Percentiles rank a stretch among this genome's conserved stretches.
Evolutionary conservation across 306 rosid species (phyloP).

Genomic region (Abrus pulchellus): DNA sequence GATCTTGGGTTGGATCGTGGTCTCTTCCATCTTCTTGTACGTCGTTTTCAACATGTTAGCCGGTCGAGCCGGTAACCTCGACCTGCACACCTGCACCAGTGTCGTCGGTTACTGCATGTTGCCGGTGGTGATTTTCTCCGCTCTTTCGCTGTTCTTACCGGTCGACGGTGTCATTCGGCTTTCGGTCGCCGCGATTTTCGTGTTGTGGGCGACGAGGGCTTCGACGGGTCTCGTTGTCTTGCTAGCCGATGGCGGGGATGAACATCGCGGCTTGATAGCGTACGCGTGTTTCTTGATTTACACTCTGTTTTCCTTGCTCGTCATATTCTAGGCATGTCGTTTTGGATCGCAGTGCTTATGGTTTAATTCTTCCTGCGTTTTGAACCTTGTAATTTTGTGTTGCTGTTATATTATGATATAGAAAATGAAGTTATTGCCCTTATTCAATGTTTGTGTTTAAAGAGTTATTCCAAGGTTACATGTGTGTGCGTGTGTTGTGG

Average conservation of each 20-base stretch:
- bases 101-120: constrained; percentile 91
- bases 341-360: constrained; percentile 46
- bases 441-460: constrained; percentile 36
- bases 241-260: constrained; percentile 92
- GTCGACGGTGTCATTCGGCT: constrained; percentile 67
- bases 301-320: constrained; percentile 90
- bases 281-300: constrained; percentile 95
- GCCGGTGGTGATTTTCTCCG: constrained; percentile 88
- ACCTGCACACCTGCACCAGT: constrained; percentile 92
- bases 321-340: constrained; percentile 68
- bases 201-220: constrained; percentile 91
- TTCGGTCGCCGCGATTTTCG: constrained; percentile 68
- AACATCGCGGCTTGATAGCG: constrained; percentile 91
- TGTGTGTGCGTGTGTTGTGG: constrained; percentile 13
- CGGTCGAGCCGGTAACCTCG: constrained; percentile 85
- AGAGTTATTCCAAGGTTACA: background rate
- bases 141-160: constrained; percentile 79
- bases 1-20: constrained; percentile 96
- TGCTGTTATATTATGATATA: constrained; percentile 48
- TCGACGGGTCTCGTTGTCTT: constrained; percentile 80
- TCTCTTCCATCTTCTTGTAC: constrained; percentile 86
- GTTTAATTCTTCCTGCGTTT: constrained; percentile 46
- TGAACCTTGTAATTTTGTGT: constrained; percentile 39
- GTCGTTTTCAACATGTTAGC: constrained; percentile 95
- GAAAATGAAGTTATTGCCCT: constrained; percentile 51